Evolutionary conservation across 2,329 filamentous ascomycete species (phyloP).

Genomic region (Sphaerulina musiva): DNA sequence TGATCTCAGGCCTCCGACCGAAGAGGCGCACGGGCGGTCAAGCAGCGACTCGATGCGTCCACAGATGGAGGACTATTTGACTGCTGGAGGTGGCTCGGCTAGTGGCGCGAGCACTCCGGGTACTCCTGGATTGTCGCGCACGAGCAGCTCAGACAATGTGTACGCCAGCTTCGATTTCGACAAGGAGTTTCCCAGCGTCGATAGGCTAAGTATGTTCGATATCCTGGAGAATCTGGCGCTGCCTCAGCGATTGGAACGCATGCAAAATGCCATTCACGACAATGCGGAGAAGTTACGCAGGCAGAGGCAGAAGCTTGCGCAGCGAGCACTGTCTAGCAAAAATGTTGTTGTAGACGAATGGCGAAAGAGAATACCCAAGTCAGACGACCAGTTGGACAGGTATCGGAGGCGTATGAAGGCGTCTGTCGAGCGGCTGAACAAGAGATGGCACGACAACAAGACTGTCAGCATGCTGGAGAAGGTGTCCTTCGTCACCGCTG

Average conservation of each 20-base stretch:
- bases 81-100: slow-evolving; percentile 35
- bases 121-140: slow-evolving; percentile 60
- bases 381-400: slow-evolving; percentile 86
- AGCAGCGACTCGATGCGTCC: slow-evolving; percentile 14
- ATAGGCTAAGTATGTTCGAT: slow-evolving; percentile 86
- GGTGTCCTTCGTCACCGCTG: slow-evolving; percentile 88
- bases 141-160: slow-evolving; percentile 67
- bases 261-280: slow-evolving; percentile 72
- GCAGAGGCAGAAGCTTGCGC: slow-evolving; percentile 73
- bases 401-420: slow-evolving; percentile 82
- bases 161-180: slow-evolving; percentile 79
- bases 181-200: slow-evolving; percentile 78
- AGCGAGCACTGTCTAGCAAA: slow-evolving; percentile 68
- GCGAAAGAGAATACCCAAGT: slow-evolving; percentile 69
- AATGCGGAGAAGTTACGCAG: slow-evolving; percentile 80
- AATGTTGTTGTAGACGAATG: slow-evolving; percentile 89
- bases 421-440: slow-evolving; percentile 79
- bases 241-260: slow-evolving; percentile 81
- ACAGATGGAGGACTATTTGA: slow-evolving; percentile 29
- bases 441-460: slow-evolving; percentile 82
- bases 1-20: slow-evolving; percentile 19
- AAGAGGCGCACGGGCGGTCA: slow-evolving; percentile 11
- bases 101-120: slow-evolving; percentile 31
- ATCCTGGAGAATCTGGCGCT: slow-evolving; percentile 88
- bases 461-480: slow-evolving; percentile 87